Base-by-base conservation (phyloP, 805 yeast genomes). In the Wickerhamiella sergipiensis region DNA sequence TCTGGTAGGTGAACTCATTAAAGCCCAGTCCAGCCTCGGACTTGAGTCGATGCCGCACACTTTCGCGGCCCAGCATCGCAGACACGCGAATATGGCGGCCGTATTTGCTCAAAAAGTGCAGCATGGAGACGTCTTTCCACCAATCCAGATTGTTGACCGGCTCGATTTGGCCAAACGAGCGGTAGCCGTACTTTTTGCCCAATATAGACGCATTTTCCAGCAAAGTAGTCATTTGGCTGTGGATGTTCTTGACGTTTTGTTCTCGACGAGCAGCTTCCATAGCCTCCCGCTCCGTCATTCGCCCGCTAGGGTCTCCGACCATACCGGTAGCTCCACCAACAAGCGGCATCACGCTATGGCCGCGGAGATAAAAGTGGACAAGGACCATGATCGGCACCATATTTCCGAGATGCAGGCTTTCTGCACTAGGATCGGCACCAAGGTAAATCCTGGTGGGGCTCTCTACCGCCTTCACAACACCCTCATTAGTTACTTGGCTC, bases 371-470 rank as follows among this genome's bases (percentile, higher is more conserved):
- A 65, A 88, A 88, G 65, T 92, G 96, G 44, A 92, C 69, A 45
- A 90, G 67, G 1, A 86, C 78, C 81, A 92, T 78, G 55, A 92
- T 67, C 0, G 98, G 98, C 31, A 92, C 70, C 49, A 92, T 68
- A 60, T 92, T 92, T 2, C 98, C 98, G 57, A 92, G 67, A 67
- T 92, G 98, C 15, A 92, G 70, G 0, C 97, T 88, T 46, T 63
- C 71, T 1, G 97, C 97, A 0, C 95, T 81, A 1, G 98, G 98
- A 62, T 92, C 98, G 0, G 96, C 97, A 10, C 98, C 98, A 64
- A 95, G 83, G 65, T 90, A 90, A 7, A 87, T 65, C 9, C 81
- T 79, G 12, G 84, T 59, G 56, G 71, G 73, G 36, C 65, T 57
- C 9, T 59, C 60, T 2, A 61, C 51, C 0, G 62, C 65, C 44